These are phyloP conservation scores for Salmacisia buchloeana DNA, from an alignment of 1,284 basidiomycete species.

Conservation along the genomic window DNA sequence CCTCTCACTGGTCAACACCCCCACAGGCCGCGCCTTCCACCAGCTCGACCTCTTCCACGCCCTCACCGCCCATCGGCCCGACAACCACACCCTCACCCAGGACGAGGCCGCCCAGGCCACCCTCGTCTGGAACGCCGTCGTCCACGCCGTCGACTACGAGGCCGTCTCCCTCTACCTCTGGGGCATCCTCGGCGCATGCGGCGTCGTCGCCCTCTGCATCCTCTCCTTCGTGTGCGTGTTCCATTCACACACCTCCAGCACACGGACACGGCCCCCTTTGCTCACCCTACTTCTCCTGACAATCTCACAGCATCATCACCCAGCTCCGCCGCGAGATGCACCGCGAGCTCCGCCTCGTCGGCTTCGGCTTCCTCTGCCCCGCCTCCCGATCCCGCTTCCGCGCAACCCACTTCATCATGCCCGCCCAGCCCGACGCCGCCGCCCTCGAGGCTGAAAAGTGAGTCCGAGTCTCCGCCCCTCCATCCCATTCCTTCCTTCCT, in stretches of 20 bases:
- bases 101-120: not conserved
- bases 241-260: not conserved
- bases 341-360: not conserved
- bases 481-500: too few species aligned
- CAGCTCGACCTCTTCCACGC: not conserved
- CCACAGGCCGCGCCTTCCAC: not conserved
- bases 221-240: not conserved
- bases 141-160: not conserved
- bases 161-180: not conserved
- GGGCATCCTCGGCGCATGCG: not conserved
- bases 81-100: not conserved
- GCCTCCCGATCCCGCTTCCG: not conserved
- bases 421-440: not conserved
- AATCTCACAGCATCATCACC: not conserved
- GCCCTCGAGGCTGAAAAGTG: not conserved
- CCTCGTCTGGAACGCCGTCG: not conserved
- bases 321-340: not conserved
- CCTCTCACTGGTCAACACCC: not conserved
- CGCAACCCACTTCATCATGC: not conserved
- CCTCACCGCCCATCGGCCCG: not conserved
- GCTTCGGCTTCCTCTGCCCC: not conserved
- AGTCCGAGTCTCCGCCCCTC: not conserved
- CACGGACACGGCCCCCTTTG: not conserved
- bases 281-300: not conserved
- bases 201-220: not conserved